These are phyloP conservation scores for Umbilicaria muhlenbergii DNA, from an alignment of 495 filamentous ascomycete genomes.

Conservation along the genomic window DNA sequence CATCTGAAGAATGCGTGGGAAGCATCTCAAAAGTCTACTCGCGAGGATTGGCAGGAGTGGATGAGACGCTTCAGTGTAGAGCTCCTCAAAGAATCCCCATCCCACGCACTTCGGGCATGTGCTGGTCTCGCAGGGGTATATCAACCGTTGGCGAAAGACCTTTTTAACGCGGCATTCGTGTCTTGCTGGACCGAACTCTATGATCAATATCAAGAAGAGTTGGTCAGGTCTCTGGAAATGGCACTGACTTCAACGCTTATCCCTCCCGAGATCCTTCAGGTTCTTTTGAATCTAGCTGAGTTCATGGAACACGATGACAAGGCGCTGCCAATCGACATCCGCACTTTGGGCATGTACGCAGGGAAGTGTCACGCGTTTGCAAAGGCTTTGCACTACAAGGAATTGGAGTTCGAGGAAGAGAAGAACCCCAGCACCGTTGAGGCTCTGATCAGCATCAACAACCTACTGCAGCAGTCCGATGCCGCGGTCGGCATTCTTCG, in stretches of 20 bases:
- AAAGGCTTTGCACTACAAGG: constrained; percentile 97
- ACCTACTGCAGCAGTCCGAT: constrained; percentile 93
- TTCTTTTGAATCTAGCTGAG: constrained; percentile 89
- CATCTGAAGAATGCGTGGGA: constrained; percentile 98
- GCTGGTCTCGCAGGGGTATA: constrained; percentile 83
- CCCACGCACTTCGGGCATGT: constrained; percentile 84
- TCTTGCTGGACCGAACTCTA: constrained; percentile 98
- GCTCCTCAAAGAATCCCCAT: constrained; percentile 86
- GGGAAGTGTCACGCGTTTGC: constrained; percentile 94
- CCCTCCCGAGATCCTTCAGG: constrained; percentile 85
- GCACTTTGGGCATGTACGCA: constrained; percentile 80
- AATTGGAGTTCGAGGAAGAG: constrained; percentile 94
- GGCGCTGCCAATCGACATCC: constrained; percentile 91
- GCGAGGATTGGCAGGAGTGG: constrained; percentile 99
- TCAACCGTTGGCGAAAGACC: constrained; percentile 73
- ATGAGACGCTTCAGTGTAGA: constrained; percentile 93
- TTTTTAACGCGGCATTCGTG: constrained; percentile 97
- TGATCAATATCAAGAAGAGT: constrained; percentile 85
- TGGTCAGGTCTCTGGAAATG: constrained; percentile 87
- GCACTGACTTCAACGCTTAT: constrained; percentile 87
- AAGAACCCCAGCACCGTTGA: constrained; percentile 93
- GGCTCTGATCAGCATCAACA: constrained; percentile 95
- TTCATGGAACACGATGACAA: constrained; percentile 99
- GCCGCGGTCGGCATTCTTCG: constrained; percentile 93
- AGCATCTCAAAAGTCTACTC: constrained; percentile 82